Evolutionary conservation across 2,329 filamentous ascomycete genomes (phyloP), one percentile per base, ranked within the genome.

Genomic region (Pyricularia sp.): DNA sequence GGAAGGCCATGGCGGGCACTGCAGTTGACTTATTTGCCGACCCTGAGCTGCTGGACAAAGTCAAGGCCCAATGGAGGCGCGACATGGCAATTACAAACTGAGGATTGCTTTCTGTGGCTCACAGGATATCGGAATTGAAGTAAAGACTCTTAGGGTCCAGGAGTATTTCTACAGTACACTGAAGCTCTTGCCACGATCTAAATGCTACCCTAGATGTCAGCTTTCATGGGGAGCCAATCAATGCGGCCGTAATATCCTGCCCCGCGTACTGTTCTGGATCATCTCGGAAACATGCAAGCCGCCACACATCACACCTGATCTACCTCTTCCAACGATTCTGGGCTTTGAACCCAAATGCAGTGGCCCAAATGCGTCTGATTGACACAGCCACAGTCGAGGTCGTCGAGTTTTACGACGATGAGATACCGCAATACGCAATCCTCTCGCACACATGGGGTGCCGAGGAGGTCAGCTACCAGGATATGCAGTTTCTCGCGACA

Each of bases 1-100:
- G 76, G 0, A 82, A 82, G 68, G 77, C 76, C 3, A 69, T 83
- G 59, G 80, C 80, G 1, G 78, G 78, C 3, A 77, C 78, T 0
- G 81, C 77, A 0, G 66, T 82, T 2, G 80, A 83, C 65, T 73
- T 83, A 0, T 68, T 84, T 64, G 74, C 73, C 0, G 72, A 75
- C 7, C 69, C 77, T 3, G 75, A 73, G 1, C 67, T 83, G 19
- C 69, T 82, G 8, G 73, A 75, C 6, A 72, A 75, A 40, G 74
- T 80, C 9, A 78, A 78, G 70, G 71, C 71, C 64, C 74, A 76
- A 61, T 81, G 77, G 72, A 64, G 72, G 66, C 67, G 68, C 49
- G 71, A 73, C 2, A 78, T 63, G 62, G 55, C 22, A 59, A 8
- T 30, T 59, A 12, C 22, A n/a, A 59, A 8, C 24, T 8, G 5